phyloP scores from a whole-genome alignment of 805 yeast genomes.

The Metschnikowia santaceciliae region DNA sequence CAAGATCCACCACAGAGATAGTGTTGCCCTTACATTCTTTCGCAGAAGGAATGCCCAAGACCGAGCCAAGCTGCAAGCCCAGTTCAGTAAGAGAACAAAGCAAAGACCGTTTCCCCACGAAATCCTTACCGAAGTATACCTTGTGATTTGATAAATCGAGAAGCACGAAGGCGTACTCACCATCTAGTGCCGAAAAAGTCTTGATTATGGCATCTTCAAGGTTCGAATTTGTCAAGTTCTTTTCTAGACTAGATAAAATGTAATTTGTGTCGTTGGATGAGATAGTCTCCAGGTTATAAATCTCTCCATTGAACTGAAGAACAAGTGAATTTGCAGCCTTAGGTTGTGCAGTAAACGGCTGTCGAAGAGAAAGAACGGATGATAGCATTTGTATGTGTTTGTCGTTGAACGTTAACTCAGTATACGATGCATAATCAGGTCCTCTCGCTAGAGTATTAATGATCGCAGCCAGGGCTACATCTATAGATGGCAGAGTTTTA shows the following conservation, averaged over 20 bases:
- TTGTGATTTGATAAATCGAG: slow-evolving; percentile 37
- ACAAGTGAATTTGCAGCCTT: slow-evolving; percentile 26
- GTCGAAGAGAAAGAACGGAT: slow-evolving; percentile 75
- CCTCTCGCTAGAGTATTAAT: slow-evolving; percentile 52
- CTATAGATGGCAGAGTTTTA: not conserved
- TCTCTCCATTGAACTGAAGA: slow-evolving; percentile 88
- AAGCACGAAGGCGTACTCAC: slow-evolving; percentile 77
- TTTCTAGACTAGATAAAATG: slow-evolving; percentile 37
- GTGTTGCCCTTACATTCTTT: slow-evolving; percentile 54
- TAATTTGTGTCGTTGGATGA: slow-evolving; percentile 60
- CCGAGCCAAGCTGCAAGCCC: slow-evolving; percentile 41
- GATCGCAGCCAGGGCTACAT: not conserved
- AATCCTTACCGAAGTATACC: slow-evolving; percentile 80
- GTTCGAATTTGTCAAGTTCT: slow-evolving; percentile 10
- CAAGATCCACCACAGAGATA: slow-evolving; percentile 42
- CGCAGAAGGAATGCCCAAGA: slow-evolving; percentile 26
- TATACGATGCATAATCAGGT: slow-evolving; percentile 46
- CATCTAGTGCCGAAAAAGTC: slow-evolving; percentile 49
- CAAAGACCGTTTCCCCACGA: slow-evolving; percentile 76
- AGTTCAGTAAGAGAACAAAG: slow-evolving; percentile 35
- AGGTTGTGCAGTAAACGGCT: slow-evolving; percentile 80
- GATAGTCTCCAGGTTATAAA: slow-evolving; percentile 60
- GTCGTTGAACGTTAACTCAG: slow-evolving; percentile 8
- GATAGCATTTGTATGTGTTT: slow-evolving; percentile 43
- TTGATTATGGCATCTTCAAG: slow-evolving; percentile 33